phyloP scores from a whole-genome alignment of 2,329 filamentous ascomycete genomes.

The Fusarium solani-melongenae region DNA sequence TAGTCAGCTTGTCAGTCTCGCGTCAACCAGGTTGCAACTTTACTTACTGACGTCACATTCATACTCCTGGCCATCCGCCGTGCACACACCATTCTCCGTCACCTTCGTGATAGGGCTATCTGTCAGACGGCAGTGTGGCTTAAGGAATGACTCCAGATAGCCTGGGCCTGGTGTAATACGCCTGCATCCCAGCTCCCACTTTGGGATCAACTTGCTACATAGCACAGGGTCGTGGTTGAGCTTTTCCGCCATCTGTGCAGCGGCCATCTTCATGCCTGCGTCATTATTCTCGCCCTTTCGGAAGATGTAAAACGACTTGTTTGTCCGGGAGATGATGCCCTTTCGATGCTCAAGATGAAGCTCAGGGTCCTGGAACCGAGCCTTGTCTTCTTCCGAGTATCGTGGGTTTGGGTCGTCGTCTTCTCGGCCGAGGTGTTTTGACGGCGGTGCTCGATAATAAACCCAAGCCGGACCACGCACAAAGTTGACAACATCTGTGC shows the following conservation, averaged over 20 bases:
- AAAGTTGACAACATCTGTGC: conserved; percentile 47
- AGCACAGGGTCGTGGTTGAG: conserved; percentile 34
- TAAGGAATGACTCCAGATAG: conserved; percentile 35
- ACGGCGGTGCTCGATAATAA: conserved; percentile 48
- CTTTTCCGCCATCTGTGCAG: conserved; percentile 38
- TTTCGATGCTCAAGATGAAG: conserved; percentile 63
- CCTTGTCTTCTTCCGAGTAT: conserved; percentile 54
- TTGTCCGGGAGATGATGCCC: conserved; percentile 41
- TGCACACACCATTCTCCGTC: conserved; percentile 28
- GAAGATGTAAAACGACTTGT: conserved; percentile 51
- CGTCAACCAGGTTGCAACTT: not conserved
- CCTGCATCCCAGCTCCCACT: conserved; percentile 36
- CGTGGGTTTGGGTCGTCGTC: conserved; percentile 44
- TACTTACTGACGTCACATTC: conserved; percentile 38
- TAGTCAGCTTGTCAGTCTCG: not conserved
- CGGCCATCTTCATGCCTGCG: conserved; percentile 33
- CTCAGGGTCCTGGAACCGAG: conserved; percentile 62
- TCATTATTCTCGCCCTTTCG: conserved; percentile 38
- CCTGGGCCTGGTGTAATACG: conserved; percentile 36
- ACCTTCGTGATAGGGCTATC: conserved; percentile 34
- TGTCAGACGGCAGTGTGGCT: conserved; percentile 33
- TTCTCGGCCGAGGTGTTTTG: conserved; percentile 44
- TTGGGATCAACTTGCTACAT: conserved; percentile 34
- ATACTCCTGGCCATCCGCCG: conserved; percentile 33
- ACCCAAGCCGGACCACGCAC: conserved; percentile 50